Percentiles rank a stretch among this genome's conserved stretches.
Conservation (phyloP, 768 basidiomycete species). For the Gloeostereum incarnatum region DNA sequence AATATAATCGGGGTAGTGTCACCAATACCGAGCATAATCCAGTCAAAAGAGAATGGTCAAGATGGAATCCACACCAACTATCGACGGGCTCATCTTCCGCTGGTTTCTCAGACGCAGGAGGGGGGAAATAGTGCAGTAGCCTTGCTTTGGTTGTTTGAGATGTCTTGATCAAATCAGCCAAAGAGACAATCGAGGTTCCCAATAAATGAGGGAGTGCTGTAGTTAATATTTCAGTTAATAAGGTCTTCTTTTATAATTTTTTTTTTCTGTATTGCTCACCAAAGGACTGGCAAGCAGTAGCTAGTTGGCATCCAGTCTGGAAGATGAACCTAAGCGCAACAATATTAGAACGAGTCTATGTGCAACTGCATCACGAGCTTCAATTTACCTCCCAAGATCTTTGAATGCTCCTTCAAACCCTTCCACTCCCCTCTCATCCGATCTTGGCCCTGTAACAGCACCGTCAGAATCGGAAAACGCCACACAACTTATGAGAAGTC, state of each 20-base stretch:
- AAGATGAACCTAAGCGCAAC: conserved; percentile 61
- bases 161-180: conserved; percentile 60
- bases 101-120: conserved; percentile 28
- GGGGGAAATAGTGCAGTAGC: conserved; percentile 94
- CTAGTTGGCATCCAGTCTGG: conserved; percentile 72
- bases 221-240: not conserved
- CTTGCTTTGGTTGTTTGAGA: conserved; percentile 88
- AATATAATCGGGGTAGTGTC: not conserved
- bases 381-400: conserved; percentile 55
- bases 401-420: conserved; percentile 89
- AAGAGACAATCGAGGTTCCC: conserved; percentile 57
- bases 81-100: conserved; percentile 62
- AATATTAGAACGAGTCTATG: too few species aligned
- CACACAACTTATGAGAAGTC: conserved; percentile 1
- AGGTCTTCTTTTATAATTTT: not conserved
- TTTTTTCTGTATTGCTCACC: conserved; percentile 32
- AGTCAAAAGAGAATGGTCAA: conserved; percentile 87
- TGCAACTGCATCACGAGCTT: not conserved
- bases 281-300: conserved; percentile 85
- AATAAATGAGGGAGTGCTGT: conserved; percentile 57
- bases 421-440: conserved; percentile 49
- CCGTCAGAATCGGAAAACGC: not conserved
- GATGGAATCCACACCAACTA: conserved; percentile 92
- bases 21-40: conserved; percentile 73
- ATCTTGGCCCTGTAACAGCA: conserved; percentile 46